Evolutionary conservation across 352 stramenopile genomes (phyloP).

Genomic region (Nothophytophthora sp.): DNA sequence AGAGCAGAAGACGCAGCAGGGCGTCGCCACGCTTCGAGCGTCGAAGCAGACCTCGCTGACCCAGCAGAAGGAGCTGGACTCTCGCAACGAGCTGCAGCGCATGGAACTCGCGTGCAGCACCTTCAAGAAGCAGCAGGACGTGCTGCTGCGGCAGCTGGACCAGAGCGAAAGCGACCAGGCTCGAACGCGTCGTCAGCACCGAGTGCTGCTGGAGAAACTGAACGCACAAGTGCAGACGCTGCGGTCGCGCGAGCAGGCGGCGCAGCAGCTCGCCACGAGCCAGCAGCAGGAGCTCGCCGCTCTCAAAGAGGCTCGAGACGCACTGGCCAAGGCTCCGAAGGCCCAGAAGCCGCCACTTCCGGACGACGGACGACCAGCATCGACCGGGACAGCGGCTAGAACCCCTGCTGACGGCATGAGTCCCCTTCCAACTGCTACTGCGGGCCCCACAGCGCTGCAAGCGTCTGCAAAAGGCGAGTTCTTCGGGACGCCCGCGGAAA

Average conservation of each 20-base stretch:
- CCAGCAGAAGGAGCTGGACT: conserved; percentile 45
- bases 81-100: conserved; percentile 32
- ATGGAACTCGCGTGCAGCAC: conserved; percentile 29
- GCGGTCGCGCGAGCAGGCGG: conserved; percentile 4
- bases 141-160: conserved; percentile 32
- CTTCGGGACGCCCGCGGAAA: conserved; percentile 42
- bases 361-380: not conserved
- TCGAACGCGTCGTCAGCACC: conserved; percentile 34
- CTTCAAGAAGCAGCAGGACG: conserved; percentile 26
- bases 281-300: conserved; percentile 18
- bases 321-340: conserved; percentile 8
- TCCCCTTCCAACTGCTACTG: not conserved
- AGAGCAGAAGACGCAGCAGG: conserved; percentile 39
- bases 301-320: conserved; percentile 17
- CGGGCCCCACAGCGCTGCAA: not conserved
- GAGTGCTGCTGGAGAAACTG: conserved; percentile 30
- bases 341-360: conserved; percentile 7
- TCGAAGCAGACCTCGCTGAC: conserved; percentile 20
- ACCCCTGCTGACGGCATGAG: not conserved
- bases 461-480: conserved; percentile 13
- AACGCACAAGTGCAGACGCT: conserved; percentile 18
- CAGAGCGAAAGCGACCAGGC: conserved; percentile 28
- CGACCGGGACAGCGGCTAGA: not conserved
- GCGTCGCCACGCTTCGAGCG: conserved; percentile 23
- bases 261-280: conserved; percentile 13